Conservation (phyloP, 495 filamentous ascomycete species). For the Penicillium argentinense region DNA sequence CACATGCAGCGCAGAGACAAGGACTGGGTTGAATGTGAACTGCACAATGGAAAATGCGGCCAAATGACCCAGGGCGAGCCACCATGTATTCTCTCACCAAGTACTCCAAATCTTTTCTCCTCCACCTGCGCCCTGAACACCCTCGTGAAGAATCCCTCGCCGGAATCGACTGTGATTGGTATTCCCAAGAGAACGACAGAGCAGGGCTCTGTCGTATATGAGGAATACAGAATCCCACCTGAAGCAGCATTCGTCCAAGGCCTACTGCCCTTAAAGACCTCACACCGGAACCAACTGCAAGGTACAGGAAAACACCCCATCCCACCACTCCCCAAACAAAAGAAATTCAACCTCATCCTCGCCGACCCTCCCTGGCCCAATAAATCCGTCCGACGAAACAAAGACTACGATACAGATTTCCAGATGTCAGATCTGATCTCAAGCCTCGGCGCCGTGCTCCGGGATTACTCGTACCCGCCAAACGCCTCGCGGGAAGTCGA, state of each 20-base stretch:
- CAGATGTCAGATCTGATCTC: too few relatives aligned
- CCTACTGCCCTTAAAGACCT: conserved; percentile 27
- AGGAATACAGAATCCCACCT: conserved; percentile 50
- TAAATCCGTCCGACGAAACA: conserved; percentile 72
- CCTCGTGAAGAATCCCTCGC: conserved; percentile 38
- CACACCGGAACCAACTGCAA: neutral
- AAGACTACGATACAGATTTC: conserved; percentile 59
- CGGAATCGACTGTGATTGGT: conserved; percentile 8
- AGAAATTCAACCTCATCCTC: conserved; percentile 73
- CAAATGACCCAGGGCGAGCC: conserved; percentile 5
- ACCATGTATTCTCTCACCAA: conserved; percentile 36
- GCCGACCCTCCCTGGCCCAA: conserved; percentile 96
- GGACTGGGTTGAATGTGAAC: neutral
- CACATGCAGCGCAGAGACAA: conserved; percentile 11
- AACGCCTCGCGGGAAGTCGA: neutral
- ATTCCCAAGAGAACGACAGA: conserved; percentile 7
- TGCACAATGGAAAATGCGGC: conserved; percentile 6
- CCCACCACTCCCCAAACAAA: conserved; percentile 20
- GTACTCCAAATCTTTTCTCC: conserved; percentile 29
- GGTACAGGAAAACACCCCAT: conserved; percentile 20
- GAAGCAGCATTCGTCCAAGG: conserved; percentile 51
- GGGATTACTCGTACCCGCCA: conserved; percentile 20
- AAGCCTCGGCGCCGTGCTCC: too few relatives aligned
- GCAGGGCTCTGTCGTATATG: too few relatives aligned
- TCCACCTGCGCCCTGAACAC: conserved; percentile 30